Evolutionary conservation across 2,329 filamentous ascomycete species (phyloP).

Genomic region (Dactylonectria macrodidyma): DNA sequence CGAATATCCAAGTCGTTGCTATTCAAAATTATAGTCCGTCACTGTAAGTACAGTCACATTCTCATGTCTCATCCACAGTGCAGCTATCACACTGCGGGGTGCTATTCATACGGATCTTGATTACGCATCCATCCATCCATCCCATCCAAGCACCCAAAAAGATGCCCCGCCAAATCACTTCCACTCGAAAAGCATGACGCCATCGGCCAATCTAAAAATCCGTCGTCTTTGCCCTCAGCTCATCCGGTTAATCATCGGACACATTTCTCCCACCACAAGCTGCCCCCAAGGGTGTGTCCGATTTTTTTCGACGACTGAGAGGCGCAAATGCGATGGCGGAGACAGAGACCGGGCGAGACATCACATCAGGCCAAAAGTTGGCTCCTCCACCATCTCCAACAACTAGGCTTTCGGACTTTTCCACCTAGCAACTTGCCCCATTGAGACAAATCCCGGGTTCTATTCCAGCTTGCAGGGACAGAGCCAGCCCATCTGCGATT

Average conservation of each 20-base stretch:
- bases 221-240: constrained; percentile 14
- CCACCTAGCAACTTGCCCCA: background rate
- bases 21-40: constrained; percentile 27
- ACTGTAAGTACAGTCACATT: background rate
- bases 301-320: constrained; percentile 46
- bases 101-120: background rate
- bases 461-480: background rate
- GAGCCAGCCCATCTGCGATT: constrained; percentile 12
- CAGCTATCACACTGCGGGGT: background rate
- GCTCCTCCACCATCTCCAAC: constrained; percentile 24
- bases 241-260: constrained; percentile 40
- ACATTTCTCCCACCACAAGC: constrained; percentile 26
- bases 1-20: background rate
- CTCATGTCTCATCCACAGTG: too few species aligned
- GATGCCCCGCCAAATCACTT: background rate
- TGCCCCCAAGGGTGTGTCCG: constrained; percentile 35
- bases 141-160: background rate
- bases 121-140: background rate
- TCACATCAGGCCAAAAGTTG: constrained; percentile 45
- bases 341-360: background rate
- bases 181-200: constrained; percentile 36
- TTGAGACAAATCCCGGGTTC: constrained; percentile 37
- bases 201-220: constrained; percentile 43
- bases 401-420: too few species aligned
- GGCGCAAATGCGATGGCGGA: constrained; percentile 48